Percentiles rank a stretch among this genome's conserved stretches.
Conservation (phyloP, 257 asterid species). For the Verbascum thapsus region DNA sequence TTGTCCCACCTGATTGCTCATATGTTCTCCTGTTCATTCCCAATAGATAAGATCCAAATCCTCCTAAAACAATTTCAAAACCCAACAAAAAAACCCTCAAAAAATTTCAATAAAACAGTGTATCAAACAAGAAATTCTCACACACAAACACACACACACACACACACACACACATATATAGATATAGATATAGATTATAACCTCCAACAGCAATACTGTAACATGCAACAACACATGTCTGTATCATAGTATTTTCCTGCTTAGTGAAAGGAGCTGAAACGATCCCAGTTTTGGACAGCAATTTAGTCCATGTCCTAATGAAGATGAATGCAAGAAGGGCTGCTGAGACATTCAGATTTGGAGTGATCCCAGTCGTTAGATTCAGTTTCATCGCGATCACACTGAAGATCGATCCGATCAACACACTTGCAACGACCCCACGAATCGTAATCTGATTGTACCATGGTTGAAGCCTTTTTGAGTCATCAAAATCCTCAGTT, state of each 20-base stretch:
- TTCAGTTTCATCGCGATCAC: slow-evolving; percentile 72
- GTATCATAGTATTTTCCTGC: slow-evolving; percentile 96
- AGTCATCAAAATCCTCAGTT: slow-evolving; percentile 23
- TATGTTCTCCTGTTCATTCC: slow-evolving; percentile 80
- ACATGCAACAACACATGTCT: slow-evolving; percentile 88
- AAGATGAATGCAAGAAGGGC: slow-evolving; percentile 70
- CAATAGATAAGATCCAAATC: slow-evolving; percentile 78
- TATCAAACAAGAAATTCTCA: neutral
- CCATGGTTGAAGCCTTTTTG: slow-evolving; percentile 60
- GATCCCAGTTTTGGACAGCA: slow-evolving; percentile 46
- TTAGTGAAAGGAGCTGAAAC: slow-evolving; percentile 67
- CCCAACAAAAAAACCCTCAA: neutral
- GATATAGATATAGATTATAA: neutral
- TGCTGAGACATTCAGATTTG: slow-evolving; percentile 83
- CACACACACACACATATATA: too few species aligned
- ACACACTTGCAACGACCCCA: slow-evolving; percentile 54
- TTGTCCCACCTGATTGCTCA: slow-evolving; percentile 63
- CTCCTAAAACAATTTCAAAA: slow-evolving; percentile 49
- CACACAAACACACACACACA: neutral
- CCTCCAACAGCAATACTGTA: slow-evolving; percentile 85
- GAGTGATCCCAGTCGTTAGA: slow-evolving; percentile 82
- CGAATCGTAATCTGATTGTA: slow-evolving; percentile 61
- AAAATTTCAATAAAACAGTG: neutral
- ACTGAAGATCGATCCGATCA: slow-evolving; percentile 70
- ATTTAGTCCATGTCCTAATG: slow-evolving; percentile 61